Evolutionary conservation across 345 rosid species (phyloP).

Genomic region (Corchorus capsularis): DNA sequence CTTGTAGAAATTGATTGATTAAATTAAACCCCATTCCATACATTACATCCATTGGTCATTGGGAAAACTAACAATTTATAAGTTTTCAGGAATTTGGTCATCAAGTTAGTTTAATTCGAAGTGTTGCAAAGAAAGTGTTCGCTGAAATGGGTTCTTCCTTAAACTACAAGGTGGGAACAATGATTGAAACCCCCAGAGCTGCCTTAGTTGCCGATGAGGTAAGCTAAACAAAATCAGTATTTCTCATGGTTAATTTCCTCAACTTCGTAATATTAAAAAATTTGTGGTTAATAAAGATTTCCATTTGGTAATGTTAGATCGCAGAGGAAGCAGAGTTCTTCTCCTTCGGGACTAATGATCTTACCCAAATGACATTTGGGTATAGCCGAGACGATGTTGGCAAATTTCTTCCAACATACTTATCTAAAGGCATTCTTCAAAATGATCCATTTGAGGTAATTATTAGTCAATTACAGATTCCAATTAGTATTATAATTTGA

Average conservation of each 20-base stretch:
- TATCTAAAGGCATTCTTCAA: conserved; percentile 75
- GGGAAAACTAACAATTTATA: conserved; percentile 8
- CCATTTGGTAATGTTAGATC: conserved; percentile 47
- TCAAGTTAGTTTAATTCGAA: conserved; percentile 60
- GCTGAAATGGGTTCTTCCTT: conserved; percentile 61
- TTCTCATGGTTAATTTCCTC: too few species aligned
- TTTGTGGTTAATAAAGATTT: too few species aligned
- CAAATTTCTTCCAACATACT: conserved; percentile 81
- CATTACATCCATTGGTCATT: conserved; percentile 3
- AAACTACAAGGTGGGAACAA: conserved; percentile 84
- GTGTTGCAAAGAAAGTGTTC: conserved; percentile 66
- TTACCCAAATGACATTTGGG: conserved; percentile 95
- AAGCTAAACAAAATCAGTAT: conserved; percentile 15
- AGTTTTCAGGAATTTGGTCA: conserved; percentile 70
- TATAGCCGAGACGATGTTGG: conserved; percentile 93
- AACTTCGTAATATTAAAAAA: too few species aligned
- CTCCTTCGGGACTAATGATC: conserved; percentile 96
- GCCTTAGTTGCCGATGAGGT: conserved; percentile 95
- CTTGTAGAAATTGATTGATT: too few species aligned
- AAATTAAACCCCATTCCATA: too few species aligned
- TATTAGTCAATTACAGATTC: too few species aligned
- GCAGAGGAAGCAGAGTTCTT: conserved; percentile 92
- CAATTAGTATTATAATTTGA: too few species aligned
- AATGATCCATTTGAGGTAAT: conserved; percentile 92
- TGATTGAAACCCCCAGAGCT: conserved; percentile 98